These are phyloP conservation scores for Botrytis medusae DNA, from an alignment of 2,329 filamentous ascomycete species.

Conservation along the genomic window DNA sequence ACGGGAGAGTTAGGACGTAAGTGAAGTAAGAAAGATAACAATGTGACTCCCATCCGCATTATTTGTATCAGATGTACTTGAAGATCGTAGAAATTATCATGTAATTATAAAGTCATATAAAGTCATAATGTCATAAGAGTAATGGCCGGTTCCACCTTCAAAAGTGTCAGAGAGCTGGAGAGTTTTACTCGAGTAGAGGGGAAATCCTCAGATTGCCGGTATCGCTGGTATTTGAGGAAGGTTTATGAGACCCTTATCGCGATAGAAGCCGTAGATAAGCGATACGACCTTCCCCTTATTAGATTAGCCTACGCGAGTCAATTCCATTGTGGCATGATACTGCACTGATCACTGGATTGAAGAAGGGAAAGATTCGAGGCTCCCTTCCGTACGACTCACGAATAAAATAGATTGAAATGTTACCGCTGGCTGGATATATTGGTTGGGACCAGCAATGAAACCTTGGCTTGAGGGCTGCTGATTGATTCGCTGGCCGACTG, in stretches of 20 bases:
- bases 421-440: not conserved
- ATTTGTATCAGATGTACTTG: not conserved
- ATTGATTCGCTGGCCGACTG: not conserved
- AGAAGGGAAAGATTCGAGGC: not conserved
- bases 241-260: not conserved
- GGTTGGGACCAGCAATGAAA: not conserved
- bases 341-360: not conserved
- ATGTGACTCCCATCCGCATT: not conserved
- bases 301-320: not conserved
- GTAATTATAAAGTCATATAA: not conserved
- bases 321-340: not conserved
- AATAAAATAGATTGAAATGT: not conserved
- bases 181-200: not conserved
- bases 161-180: not conserved
- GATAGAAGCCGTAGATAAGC: conserved; percentile 19
- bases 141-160: not conserved
- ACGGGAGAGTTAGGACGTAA: not conserved
- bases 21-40: not conserved
- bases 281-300: not conserved
- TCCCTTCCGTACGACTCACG: not conserved
- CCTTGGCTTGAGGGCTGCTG: not conserved
- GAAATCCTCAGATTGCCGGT: not conserved
- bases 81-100: conserved; percentile 1
- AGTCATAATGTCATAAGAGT: too few relatives aligned
- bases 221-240: conserved; percentile 3